Base-by-base conservation (phyloP, 2,329 filamentous ascomycete species). In the Dactylonectria estremocensis region DNA sequence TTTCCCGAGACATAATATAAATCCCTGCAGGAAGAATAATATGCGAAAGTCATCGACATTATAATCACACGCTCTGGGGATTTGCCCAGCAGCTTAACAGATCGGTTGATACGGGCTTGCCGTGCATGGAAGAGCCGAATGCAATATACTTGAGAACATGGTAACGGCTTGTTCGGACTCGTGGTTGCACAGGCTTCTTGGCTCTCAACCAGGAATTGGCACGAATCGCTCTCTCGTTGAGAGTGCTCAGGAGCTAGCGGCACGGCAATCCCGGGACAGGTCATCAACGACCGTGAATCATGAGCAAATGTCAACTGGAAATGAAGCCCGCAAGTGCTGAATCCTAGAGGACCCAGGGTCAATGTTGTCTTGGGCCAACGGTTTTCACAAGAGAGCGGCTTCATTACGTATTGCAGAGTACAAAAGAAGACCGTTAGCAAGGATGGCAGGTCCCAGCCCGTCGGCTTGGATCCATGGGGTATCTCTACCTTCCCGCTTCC, bases 381-480 rank as follows among this genome's bases (percentile, higher is more conserved):
- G 31, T 10, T 10, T 33, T 40, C 20, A 13, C 35, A 48, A 35
- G 20, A 37, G 9, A n/a, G 46, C 33, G n/a, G 14, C 53, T 58
- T 52, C 20, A 28, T 28, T 28, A 28, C 24, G 24, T 28, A 28
- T 7, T 28, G 24, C 7, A 28, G 4, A 28, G 24, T 28, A n/a
- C n/a, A n/a, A n/a, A n/a, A 28, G 24, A 28, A 35, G 18, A 31
- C 20, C n/a, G n/a, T 16, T 16, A 43, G 50, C 40, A 56, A 45
- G 65, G 65, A 66, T 64, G 31, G 20, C 28, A 43, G 33, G 45
- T 56, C 22, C 49, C 60, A 50, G 55, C 40, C 43, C 48, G 40
- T 48, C 31, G 58, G 64, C 63, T 63, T 59, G 45, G 59, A 67
- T 54, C 65, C 65, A 60, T 64, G 55, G 55, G 18, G 49, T 35